Conservation (phyloP, 192 early-diverging fungal species). For the Coemansia sp. region DNA sequence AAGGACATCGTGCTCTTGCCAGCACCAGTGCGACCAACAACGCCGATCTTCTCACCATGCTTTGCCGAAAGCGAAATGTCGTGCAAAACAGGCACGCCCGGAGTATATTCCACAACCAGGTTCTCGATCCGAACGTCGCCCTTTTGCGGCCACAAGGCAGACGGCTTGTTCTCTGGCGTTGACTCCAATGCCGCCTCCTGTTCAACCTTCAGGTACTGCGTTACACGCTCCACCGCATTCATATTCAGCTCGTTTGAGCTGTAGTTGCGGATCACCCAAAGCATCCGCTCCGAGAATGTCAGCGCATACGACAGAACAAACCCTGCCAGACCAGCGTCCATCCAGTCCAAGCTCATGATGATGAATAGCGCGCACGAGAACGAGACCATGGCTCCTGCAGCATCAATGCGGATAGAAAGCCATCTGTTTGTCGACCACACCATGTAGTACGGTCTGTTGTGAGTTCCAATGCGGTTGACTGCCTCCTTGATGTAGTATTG, state of each 20-base stretch:
- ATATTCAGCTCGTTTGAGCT: constrained; percentile 78
- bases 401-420: constrained; percentile 78
- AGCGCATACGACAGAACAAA: constrained; percentile 80
- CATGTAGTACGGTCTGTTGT: constrained; percentile 81
- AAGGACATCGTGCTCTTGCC: constrained; percentile 74
- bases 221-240: constrained; percentile 82
- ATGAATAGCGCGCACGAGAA: constrained; percentile 69
- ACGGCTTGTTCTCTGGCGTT: too few relatives aligned
- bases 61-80: constrained; percentile 68
- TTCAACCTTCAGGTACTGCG: constrained; percentile 77
- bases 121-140: constrained; percentile 71
- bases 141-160: constrained; percentile 68
- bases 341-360: constrained; percentile 42
- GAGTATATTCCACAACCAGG: too few relatives aligned
- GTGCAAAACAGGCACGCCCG: constrained; percentile 71
- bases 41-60: constrained; percentile 77
- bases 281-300: constrained; percentile 71
- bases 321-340: constrained; percentile 86
- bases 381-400: constrained; percentile 68
- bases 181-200: constrained; percentile 71
- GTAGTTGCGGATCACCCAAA: constrained; percentile 78
- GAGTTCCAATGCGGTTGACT: constrained; percentile 59
- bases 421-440: constrained; percentile 85
- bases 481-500: too few relatives aligned
- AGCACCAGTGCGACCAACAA: too few relatives aligned